Evolutionary conservation across 1,139 yeast genomes (phyloP), one percentile per base, ranked within the genome.

Genomic region (Kurtzmaniella quercitrusa): DNA sequence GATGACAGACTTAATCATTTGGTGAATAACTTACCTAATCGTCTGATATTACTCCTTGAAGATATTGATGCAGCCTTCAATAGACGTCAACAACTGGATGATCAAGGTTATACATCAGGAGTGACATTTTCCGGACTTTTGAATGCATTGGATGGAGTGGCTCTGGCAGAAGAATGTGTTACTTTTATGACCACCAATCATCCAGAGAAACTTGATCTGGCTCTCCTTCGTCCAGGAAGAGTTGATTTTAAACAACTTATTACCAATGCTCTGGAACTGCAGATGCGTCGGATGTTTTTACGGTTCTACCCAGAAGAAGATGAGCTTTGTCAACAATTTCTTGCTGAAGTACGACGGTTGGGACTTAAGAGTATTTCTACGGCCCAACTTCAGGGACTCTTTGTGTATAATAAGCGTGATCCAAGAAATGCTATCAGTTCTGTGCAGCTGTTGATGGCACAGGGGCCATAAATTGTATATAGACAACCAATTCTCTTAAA

Each of bases 171-270:
- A 58, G 98, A 93, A 58, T 85, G 96, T 41, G 76, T 93, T 37
- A 93, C 97, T 0, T 93, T 93, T 63, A 93, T 93, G 98, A 93
- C 99, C 14, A 91, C 98, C 18, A 93, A 93, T 63, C 98, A 93
- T 58, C 97, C 97, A 0, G 98, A 93, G 53, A 80, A 80, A 49
- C 71, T 93, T 38, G 99, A 93, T 57, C 90, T 89, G 3, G 94
- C 94, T 0, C 66, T 86, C 45, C 68, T 86, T 50, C 76, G 99
- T 52, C 99, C 99, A 0, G 99, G 99, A 3, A 76, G 99, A 62
- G 86, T 93, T 25, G 99, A 93, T 60, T 83, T 75, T 63, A 89
- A 89, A 64, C 84, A 82, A 16, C 69, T 84, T 55, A 79, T 93
- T 37, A 94, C 87, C 51, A 88, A 93, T 64, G 98, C 98, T 11